phyloP scores from a whole-genome alignment of 2,329 filamentous ascomycete species.

The Colletotrichum limetticola region DNA sequence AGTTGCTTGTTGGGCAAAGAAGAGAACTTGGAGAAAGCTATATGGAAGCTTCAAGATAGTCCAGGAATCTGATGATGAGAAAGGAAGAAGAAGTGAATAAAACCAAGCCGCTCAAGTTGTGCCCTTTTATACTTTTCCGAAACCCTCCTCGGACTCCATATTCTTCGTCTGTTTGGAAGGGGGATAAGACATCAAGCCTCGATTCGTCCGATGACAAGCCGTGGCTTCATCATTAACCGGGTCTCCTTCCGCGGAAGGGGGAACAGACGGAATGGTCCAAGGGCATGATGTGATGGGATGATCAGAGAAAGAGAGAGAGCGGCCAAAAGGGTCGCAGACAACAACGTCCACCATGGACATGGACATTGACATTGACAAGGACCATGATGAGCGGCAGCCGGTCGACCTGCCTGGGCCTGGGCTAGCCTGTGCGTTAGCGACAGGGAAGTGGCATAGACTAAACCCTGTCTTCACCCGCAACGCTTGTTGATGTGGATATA shows the following conservation, averaged over 20 bases:
- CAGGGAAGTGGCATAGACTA: constrained; percentile 27
- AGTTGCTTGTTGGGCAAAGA: constrained; percentile 28
- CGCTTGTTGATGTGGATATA: constrained; percentile 1
- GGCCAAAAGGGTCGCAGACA: constrained; percentile 38
- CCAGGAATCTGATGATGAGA: constrained; percentile 46
- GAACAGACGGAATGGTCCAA: constrained; percentile 41
- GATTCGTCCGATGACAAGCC: constrained; percentile 53
- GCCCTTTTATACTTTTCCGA: constrained; percentile 74
- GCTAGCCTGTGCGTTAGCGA: constrained; percentile 32
- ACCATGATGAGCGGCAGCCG: constrained; percentile 37
- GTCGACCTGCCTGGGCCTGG: constrained; percentile 38
- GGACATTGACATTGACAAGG: too few relatives aligned
- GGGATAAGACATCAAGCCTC: constrained; percentile 56
- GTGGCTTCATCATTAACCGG: constrained; percentile 38
- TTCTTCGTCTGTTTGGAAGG: constrained; percentile 40
- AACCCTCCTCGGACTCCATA: constrained; percentile 47
- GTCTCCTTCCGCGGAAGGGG: constrained; percentile 52
- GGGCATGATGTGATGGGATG: constrained; percentile 47
- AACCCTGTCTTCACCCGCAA: constrained; percentile 33
- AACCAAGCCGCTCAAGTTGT: constrained; percentile 56
- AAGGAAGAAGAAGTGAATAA: constrained; percentile 63
- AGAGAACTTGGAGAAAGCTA: constrained; percentile 32
- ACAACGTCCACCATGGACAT: constrained; percentile 39
- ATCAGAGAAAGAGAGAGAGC: constrained; percentile 29
- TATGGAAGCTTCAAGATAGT: constrained; percentile 37